Evolutionary conservation across 805 yeast genomes (phyloP).

Genomic region (Candida anglica): DNA sequence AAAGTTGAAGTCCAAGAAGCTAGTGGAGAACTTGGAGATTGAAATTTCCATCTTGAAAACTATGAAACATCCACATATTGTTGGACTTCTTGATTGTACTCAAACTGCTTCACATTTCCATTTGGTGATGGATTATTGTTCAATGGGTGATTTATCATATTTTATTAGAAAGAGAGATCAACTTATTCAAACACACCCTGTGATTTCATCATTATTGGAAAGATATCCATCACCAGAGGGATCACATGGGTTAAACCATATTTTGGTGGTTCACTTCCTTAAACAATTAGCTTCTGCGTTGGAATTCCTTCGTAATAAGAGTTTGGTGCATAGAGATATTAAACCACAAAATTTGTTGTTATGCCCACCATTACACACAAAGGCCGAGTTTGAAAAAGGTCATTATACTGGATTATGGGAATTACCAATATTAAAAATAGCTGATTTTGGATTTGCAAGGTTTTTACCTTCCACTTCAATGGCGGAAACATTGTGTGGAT

Average conservation of each 20-base stretch:
- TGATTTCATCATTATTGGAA: slow-evolving; percentile 68
- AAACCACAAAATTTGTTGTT: slow-evolving; percentile 88
- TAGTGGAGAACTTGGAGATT: slow-evolving; percentile 85
- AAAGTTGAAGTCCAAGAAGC: slow-evolving; percentile 77
- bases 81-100: slow-evolving; percentile 76
- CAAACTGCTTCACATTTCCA: slow-evolving; percentile 78
- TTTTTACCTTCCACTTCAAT: slow-evolving; percentile 87
- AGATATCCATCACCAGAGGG: slow-evolving; percentile 80
- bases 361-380: slow-evolving; percentile 75
- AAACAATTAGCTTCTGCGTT: slow-evolving; percentile 85
- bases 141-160: slow-evolving; percentile 88
- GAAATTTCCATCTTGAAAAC: slow-evolving; percentile 88
- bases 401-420: slow-evolving; percentile 81
- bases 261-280: slow-evolving; percentile 75
- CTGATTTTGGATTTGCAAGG: slow-evolving; percentile 97
- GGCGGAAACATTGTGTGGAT: slow-evolving; percentile 97
- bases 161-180: slow-evolving; percentile 77
- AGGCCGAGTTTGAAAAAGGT: slow-evolving; percentile 49
- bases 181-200: slow-evolving; percentile 69
- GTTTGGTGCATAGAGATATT: slow-evolving; percentile 90
- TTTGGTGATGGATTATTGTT: slow-evolving; percentile 93
- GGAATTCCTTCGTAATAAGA: slow-evolving; percentile 73
- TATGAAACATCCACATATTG: slow-evolving; percentile 90
- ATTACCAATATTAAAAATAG: slow-evolving; percentile 85
- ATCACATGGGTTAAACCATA: slow-evolving; percentile 75